These are phyloP conservation scores for Cucumis melo DNA, from an alignment of 306 rosid genomes.

Conservation along the genomic window DNA sequence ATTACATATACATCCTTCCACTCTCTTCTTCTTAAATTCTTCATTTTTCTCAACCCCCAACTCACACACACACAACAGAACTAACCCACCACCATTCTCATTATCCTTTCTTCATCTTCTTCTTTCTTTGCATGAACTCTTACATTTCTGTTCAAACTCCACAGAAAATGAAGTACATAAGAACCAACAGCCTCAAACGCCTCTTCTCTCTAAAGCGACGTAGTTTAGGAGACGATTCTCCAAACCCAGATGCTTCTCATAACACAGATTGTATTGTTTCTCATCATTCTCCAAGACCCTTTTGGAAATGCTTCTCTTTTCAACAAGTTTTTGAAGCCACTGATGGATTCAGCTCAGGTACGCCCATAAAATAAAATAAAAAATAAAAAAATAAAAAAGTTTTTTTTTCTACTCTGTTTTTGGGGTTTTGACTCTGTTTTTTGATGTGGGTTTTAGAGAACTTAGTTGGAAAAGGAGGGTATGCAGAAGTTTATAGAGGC, in stretches of 20 bases:
- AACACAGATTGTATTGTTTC: slow-evolving; percentile 4
- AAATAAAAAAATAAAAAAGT: no score
- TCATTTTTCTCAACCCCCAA: slow-evolving; percentile 1
- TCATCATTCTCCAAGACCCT: slow-evolving; percentile 34
- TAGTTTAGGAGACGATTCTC: slow-evolving; percentile 23
- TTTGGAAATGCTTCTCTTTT: slow-evolving; percentile 86
- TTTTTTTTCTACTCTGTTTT: neutral
- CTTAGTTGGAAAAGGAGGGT: slow-evolving; percentile 84
- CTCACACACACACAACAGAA: neutral
- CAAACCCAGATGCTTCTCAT: slow-evolving; percentile 17
- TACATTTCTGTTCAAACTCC: slow-evolving; percentile 8
- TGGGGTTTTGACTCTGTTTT: neutral
- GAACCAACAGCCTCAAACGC: slow-evolving; percentile 53
- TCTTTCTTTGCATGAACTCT: slow-evolving; percentile 30
- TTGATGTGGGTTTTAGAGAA: slow-evolving; percentile 36
- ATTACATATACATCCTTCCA: neutral
- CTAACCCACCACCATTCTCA: neutral
- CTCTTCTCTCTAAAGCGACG: slow-evolving; percentile 62
- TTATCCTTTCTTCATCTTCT: neutral
- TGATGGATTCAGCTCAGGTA: slow-evolving; percentile 72
- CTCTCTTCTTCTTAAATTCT: slow-evolving; percentile 2
- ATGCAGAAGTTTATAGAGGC: slow-evolving; percentile 86
- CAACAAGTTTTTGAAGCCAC: slow-evolving; percentile 63
- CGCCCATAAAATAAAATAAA: no score
- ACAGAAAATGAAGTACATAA: slow-evolving; percentile 49